A percentile compares a stretch with the other conserved stretches of the same genome.
phyloP scores from a whole-genome alignment of 768 basidiomycete species.

The Pleurotus ostreatus region DNA sequence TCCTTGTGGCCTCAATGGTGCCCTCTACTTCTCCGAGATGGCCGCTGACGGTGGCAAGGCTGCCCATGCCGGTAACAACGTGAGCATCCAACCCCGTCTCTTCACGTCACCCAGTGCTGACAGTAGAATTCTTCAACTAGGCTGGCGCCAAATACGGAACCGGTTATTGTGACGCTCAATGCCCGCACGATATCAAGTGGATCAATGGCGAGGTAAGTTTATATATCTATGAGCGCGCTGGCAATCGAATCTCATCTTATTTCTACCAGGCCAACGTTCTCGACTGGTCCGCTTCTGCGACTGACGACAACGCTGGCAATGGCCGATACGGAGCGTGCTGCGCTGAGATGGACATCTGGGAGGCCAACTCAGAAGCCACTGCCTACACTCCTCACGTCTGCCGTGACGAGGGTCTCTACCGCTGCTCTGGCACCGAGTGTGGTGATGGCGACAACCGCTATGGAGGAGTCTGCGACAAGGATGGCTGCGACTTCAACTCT shows the following conservation, averaged over 20 bases:
- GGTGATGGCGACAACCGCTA: constrained; percentile 22
- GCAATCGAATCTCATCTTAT: not conserved
- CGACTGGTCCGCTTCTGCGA: constrained; percentile 24
- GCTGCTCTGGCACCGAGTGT: constrained; percentile 30
- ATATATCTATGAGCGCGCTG: not conserved
- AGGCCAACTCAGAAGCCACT: constrained; percentile 32
- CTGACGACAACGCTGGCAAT: constrained; percentile 31
- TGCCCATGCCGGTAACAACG: constrained; percentile 6
- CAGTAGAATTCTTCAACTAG: constrained; percentile 9
- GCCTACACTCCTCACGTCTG: constrained; percentile 40
- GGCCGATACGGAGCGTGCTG: constrained; percentile 34
- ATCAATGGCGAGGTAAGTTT: constrained; percentile 36
- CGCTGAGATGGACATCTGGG: constrained; percentile 39
- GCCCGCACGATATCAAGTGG: constrained; percentile 44
- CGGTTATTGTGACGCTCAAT: constrained; percentile 26
- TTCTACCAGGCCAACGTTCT: constrained; percentile 31
- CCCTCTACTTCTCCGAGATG: constrained; percentile 18
- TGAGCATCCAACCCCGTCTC: not conserved
- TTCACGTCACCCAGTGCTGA: not conserved
- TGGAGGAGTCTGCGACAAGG: constrained; percentile 35
- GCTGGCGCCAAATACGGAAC: constrained; percentile 28
- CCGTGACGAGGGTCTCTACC: constrained; percentile 27
- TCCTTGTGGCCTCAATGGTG: constrained; percentile 18
- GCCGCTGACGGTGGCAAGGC: not conserved
- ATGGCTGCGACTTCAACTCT: constrained; percentile 46